These are phyloP conservation scores for Alternaria longipes DNA, from an alignment of 2,329 filamentous ascomycete genomes.

Conservation along the genomic window DNA sequence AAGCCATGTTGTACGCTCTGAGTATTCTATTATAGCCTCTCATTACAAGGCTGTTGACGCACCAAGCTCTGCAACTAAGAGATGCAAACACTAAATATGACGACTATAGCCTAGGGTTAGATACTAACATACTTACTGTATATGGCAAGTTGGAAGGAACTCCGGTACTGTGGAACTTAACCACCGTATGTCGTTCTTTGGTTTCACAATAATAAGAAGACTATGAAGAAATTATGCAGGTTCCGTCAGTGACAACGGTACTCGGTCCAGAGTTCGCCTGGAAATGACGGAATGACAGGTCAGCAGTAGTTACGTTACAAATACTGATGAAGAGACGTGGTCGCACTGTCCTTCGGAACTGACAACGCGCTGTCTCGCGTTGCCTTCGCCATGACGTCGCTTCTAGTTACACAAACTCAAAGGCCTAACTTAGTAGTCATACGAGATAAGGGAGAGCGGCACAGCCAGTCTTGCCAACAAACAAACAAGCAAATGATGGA, in stretches of 20 bases:
- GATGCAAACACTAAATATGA: background rate
- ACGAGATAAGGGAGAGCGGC: background rate
- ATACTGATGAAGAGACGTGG: background rate
- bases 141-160: background rate
- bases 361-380: background rate
- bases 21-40: background rate
- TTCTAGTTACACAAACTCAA: slow-evolving; percentile 4
- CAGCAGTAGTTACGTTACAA: background rate
- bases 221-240: background rate
- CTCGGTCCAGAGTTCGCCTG: background rate
- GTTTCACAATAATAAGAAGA: background rate
- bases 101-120: background rate
- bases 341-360: background rate
- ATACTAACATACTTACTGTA: background rate
- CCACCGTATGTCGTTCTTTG: background rate
- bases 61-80: background rate
- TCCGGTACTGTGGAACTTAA: background rate
- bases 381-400: slow-evolving; percentile 17
- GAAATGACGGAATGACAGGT: background rate
- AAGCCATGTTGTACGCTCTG: background rate
- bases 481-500: slow-evolving; percentile 2
- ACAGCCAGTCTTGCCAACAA: background rate
- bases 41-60: background rate
- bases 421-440: background rate
- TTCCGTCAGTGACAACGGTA: background rate